phyloP scores from a whole-genome alignment of 2,329 filamentous ascomycete species.

The Neofusicoccum umdonicola region DNA sequence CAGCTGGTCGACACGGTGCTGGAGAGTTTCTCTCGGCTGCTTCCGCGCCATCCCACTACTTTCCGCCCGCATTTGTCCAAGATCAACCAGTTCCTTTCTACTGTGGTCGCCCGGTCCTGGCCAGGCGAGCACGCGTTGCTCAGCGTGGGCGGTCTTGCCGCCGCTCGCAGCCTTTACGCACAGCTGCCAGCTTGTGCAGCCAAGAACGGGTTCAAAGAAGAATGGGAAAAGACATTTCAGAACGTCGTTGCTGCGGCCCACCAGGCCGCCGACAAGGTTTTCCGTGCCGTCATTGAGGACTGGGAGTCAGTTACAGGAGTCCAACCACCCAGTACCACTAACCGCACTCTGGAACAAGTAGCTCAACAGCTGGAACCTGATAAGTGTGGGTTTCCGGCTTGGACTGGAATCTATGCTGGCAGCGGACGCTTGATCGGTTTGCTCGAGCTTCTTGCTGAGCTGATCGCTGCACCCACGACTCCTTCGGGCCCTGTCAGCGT shows the following conservation, averaged over 20 bases:
- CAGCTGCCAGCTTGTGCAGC: constrained; percentile 77
- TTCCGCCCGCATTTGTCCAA: constrained; percentile 74
- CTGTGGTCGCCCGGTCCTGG: constrained; percentile 45
- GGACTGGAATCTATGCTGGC: constrained; percentile 74
- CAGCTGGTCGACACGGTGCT: constrained; percentile 65
- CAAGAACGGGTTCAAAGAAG: constrained; percentile 72
- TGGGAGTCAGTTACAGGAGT: constrained; percentile 66
- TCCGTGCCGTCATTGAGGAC: constrained; percentile 76
- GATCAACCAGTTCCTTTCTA: constrained; percentile 59
- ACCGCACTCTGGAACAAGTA: constrained; percentile 32
- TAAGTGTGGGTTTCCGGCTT: constrained; percentile 58
- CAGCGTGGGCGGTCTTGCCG: constrained; percentile 62
- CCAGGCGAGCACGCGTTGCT: constrained; percentile 35
- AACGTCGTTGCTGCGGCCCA: constrained; percentile 65
- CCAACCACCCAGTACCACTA: constrained; percentile 24
- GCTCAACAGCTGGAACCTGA: constrained; percentile 42
- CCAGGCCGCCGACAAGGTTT: constrained; percentile 69
- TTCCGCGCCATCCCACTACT: constrained; percentile 79
- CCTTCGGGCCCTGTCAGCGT: constrained; percentile 66
- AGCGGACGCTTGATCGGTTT: constrained; percentile 66
- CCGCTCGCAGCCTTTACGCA: constrained; percentile 64
- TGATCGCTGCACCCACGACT: constrained; percentile 54
- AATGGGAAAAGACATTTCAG: constrained; percentile 71
- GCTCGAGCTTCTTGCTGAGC: constrained; percentile 62
- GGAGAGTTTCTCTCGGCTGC: constrained; percentile 66